Percentiles rank a stretch among this genome's conserved stretches.
phyloP scores from a whole-genome alignment of 202 grass and related monocot genomes.

The Panicum virgatum region DNA sequence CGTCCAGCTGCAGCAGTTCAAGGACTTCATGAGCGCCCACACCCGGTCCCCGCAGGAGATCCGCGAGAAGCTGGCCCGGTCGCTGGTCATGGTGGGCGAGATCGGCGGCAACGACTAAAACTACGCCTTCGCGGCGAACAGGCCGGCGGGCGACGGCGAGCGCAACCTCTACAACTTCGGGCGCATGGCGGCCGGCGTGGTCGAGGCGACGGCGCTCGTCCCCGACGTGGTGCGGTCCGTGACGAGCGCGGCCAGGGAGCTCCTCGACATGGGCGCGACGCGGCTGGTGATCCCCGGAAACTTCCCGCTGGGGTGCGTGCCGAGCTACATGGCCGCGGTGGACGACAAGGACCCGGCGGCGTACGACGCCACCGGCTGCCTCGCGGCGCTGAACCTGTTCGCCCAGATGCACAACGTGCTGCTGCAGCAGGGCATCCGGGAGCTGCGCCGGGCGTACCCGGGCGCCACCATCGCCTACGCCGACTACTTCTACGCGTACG shows the following conservation, averaged over 20 bases:
- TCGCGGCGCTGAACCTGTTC: constrained; percentile 52
- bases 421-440: constrained; percentile 41
- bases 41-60: constrained; percentile 1
- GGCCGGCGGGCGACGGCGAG: neutral
- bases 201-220: constrained; percentile 20
- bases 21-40: neutral
- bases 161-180: neutral
- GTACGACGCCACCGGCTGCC: constrained; percentile 51
- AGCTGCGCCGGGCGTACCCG: constrained; percentile 37
- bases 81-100: constrained; percentile 49
- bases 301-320: constrained; percentile 60
- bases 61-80: neutral
- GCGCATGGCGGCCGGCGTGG: neutral
- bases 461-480: constrained; percentile 42
- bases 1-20: constrained; percentile 39
- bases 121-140: constrained; percentile 37
- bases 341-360: constrained; percentile 24
- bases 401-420: constrained; percentile 55
- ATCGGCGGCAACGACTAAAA: constrained; percentile 61
- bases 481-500: constrained; percentile 52
- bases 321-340: constrained; percentile 47
- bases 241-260: neutral
- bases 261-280: constrained; percentile 60
- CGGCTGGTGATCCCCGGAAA: constrained; percentile 55
- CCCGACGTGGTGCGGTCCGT: constrained; percentile 28